Conservation (phyloP, 108 stramenopile genomes). For the Skeletonema tropicum region DNA sequence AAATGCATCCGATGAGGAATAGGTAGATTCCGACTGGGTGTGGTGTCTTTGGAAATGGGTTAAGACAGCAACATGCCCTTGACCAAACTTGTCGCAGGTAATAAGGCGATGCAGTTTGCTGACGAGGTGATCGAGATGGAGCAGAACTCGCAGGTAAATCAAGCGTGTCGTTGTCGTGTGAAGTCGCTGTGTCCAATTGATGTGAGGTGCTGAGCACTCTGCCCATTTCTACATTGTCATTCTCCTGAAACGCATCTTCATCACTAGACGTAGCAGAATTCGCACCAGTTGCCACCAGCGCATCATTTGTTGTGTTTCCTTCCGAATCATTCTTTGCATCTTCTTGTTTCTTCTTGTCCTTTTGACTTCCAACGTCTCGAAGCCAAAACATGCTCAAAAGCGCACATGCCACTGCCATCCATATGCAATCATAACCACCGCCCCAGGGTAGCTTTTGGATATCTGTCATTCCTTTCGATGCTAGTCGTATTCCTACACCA, state of each 20-base stretch:
- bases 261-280: background rate
- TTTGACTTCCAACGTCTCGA: slow-evolving; percentile 19
- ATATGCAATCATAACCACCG: slow-evolving; percentile 61
- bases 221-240: slow-evolving; percentile 29
- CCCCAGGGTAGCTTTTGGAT: slow-evolving; percentile 61
- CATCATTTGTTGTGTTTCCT: background rate
- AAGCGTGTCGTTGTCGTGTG: background rate
- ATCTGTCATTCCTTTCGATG: slow-evolving; percentile 62
- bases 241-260: background rate
- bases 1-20: slow-evolving; percentile 56
- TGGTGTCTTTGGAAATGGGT: slow-evolving; percentile 38
- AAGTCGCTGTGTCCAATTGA: background rate
- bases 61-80: slow-evolving; percentile 43
- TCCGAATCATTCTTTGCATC: background rate
- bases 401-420: slow-evolving; percentile 48
- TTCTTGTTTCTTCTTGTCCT: background rate
- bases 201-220: background rate
- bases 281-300: background rate
- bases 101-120: background rate
- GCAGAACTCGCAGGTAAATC: background rate
- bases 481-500: slow-evolving; percentile 76
- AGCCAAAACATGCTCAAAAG: slow-evolving; percentile 54
- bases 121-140: background rate
- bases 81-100: background rate
- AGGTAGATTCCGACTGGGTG: slow-evolving; percentile 72